A percentile compares a stretch with the other conserved stretches of the same genome.
Evolutionary conservation across 2,329 filamentous ascomycete species (phyloP).

Genomic region (Colletotrichum tanaceti): DNA sequence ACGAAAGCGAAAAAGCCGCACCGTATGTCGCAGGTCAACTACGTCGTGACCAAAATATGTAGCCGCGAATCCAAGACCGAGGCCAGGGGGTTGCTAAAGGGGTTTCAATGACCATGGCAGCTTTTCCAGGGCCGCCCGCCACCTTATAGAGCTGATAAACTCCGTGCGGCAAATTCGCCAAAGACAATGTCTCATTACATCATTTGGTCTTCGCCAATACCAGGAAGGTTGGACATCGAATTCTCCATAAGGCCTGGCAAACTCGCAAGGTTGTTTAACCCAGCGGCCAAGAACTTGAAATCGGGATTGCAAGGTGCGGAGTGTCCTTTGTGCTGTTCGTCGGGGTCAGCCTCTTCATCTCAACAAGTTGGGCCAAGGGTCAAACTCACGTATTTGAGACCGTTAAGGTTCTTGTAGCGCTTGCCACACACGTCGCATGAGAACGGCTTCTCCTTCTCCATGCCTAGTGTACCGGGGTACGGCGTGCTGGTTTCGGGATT

Average conservation of each 20-base stretch:
- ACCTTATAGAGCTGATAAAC: neutral
- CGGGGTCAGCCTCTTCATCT: slow-evolving; percentile 6
- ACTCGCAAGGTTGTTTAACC: slow-evolving; percentile 54
- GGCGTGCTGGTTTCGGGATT: slow-evolving; percentile 94
- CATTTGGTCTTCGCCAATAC: slow-evolving; percentile 60
- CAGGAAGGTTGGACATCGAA: slow-evolving; percentile 49
- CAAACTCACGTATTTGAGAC: slow-evolving; percentile 85
- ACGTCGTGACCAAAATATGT: slow-evolving; percentile 9
- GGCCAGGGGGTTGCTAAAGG: neutral
- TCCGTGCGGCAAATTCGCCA: neutral
- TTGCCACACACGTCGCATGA: slow-evolving; percentile 97
- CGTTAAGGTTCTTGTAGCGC: slow-evolving; percentile 98
- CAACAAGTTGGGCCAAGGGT: neutral
- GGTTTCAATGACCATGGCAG: neutral
- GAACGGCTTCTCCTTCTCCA: slow-evolving; percentile 99
- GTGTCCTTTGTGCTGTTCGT: slow-evolving; percentile 76
- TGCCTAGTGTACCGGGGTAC: slow-evolving; percentile 96
- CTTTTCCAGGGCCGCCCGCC: slow-evolving; percentile 10
- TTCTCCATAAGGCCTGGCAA: slow-evolving; percentile 42
- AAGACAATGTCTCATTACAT: slow-evolving; percentile 24
- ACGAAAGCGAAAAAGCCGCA: slow-evolving; percentile 37
- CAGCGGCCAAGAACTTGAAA: slow-evolving; percentile 62
- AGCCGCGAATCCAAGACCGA: neutral
- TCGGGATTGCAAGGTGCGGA: slow-evolving; percentile 92
- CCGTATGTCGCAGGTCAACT: slow-evolving; percentile 32